Percentiles rank a stretch among this genome's conserved stretches.
phyloP scores from a whole-genome alignment of 2,329 filamentous ascomycete species.

The Arthrinium phaeospermum region DNA sequence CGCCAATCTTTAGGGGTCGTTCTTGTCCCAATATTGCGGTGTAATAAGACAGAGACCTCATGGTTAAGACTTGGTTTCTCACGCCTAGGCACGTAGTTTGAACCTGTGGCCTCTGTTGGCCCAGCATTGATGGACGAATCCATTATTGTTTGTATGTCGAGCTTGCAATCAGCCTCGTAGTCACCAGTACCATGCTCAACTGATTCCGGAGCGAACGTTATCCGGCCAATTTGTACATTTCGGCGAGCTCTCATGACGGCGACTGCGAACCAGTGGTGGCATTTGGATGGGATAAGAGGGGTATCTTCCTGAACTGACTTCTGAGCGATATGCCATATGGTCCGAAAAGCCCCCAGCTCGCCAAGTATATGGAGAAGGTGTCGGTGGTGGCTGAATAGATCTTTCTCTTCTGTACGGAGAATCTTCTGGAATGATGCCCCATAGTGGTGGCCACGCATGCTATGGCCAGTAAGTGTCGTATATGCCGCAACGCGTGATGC shows the following conservation, averaged over 20 bases:
- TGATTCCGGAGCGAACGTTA: neutral
- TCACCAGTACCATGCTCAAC: neutral
- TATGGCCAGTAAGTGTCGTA: slow-evolving; percentile 25
- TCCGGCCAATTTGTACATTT: slow-evolving; percentile 9
- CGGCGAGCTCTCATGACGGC: neutral
- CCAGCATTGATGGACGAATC: neutral
- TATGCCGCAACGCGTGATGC: slow-evolving; percentile 24
- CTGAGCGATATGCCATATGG: slow-evolving; percentile 35
- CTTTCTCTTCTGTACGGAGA: neutral
- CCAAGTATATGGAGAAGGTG: slow-evolving; percentile 33
- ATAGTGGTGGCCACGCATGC: neutral
- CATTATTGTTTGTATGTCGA: slow-evolving; percentile 16
- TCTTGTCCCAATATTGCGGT: neutral
- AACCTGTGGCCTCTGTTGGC: neutral
- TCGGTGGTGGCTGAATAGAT: neutral
- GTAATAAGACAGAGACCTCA: too few species aligned
- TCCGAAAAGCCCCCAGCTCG: slow-evolving; percentile 36
- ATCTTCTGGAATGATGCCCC: neutral
- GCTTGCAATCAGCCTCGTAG: slow-evolving; percentile 7
- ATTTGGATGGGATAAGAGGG: neutral
- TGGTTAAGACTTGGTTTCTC: neutral
- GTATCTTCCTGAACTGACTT: neutral
- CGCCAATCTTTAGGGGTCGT: neutral
- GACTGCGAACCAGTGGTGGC: neutral
- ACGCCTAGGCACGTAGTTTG: neutral